Percentiles rank a stretch among this genome's conserved stretches.
phyloP scores from a whole-genome alignment of 176 grass and related monocot species.

The Elaeis guineensis region DNA sequence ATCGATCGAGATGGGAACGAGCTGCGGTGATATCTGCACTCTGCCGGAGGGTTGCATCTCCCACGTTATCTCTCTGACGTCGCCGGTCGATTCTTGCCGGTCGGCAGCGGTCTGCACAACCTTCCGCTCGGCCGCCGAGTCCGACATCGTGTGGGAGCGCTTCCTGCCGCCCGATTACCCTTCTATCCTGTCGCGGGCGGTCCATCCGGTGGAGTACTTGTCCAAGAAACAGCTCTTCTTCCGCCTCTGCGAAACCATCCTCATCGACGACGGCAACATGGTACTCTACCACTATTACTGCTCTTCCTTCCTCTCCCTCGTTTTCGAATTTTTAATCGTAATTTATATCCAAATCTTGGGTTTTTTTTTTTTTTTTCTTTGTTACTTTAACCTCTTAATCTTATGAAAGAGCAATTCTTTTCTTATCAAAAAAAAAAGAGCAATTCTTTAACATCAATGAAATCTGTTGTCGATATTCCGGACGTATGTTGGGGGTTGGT shows the following conservation, averaged over 20 bases:
- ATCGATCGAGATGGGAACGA: background rate
- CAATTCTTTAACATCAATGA: too few relatives aligned
- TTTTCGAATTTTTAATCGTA: too few relatives aligned
- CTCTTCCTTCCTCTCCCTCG: too few relatives aligned
- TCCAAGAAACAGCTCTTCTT: background rate
- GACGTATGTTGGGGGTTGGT: too few relatives aligned
- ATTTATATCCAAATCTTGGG: too few relatives aligned
- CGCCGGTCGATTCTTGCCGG: slow-evolving; percentile 9
- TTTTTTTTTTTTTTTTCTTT: too few relatives aligned
- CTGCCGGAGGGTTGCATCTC: slow-evolving; percentile 70
- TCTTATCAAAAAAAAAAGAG: too few relatives aligned
- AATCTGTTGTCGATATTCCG: too few relatives aligned
- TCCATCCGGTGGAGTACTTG: background rate
- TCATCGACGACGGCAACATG: background rate
- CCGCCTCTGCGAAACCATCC: slow-evolving; percentile 9
- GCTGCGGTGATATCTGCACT: slow-evolving; percentile 24
- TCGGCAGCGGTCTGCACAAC: slow-evolving; percentile 8
- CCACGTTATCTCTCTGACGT: slow-evolving; percentile 4
- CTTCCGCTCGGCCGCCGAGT: slow-evolving; percentile 4
- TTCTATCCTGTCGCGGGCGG: background rate
- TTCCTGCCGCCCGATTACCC: slow-evolving; percentile 14
- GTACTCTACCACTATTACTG: background rate
- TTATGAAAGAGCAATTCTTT: too few relatives aligned
- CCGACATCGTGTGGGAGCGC: slow-evolving; percentile 12
- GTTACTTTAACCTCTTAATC: too few relatives aligned